A percentile compares a stretch with the other conserved stretches of the same genome.
phyloP scores from a whole-genome alignment of 768 basidiomycete species.

The Dacryopinax spathularia region DNA sequence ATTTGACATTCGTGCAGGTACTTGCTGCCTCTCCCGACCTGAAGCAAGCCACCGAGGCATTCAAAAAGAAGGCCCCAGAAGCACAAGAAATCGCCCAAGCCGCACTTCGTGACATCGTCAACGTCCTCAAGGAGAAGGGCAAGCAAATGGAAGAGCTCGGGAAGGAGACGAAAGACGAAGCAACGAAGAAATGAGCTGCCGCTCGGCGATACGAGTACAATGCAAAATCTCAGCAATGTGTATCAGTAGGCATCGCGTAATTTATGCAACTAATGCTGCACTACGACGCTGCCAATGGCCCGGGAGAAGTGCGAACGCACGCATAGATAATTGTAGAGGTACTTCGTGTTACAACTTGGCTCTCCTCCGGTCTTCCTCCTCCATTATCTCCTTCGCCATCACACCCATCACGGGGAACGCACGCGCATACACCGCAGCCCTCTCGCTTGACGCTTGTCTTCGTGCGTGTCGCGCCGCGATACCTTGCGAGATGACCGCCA shows the following conservation, averaged over 20 bases:
- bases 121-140: slow-evolving; percentile 23
- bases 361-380: slow-evolving; percentile 10
- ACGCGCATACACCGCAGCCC: slow-evolving; percentile 35
- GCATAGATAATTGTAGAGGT: too few relatives aligned
- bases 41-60: slow-evolving; percentile 17
- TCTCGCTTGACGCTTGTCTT: slow-evolving; percentile 79
- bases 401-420: slow-evolving; percentile 38
- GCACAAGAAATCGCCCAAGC: slow-evolving; percentile 22
- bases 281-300: too few relatives aligned
- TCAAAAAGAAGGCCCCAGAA: slow-evolving; percentile 19
- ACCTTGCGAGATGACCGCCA: slow-evolving; percentile 74
- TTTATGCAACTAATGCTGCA: too few relatives aligned
- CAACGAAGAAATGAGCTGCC: slow-evolving; percentile 7
- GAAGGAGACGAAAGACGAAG: slow-evolving; percentile 17
- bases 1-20: slow-evolving; percentile 8
- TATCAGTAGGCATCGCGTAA: too few relatives aligned
- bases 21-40: slow-evolving; percentile 19
- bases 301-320: too few relatives aligned
- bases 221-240: too few relatives aligned
- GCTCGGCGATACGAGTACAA: too few relatives aligned
- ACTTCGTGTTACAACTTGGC: slow-evolving; percentile 16
- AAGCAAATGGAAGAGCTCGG: slow-evolving; percentile 20
- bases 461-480: slow-evolving; percentile 77
- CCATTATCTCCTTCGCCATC: slow-evolving; percentile 39
- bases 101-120: slow-evolving; percentile 21